Evolutionary conservation across 495 filamentous ascomycete species (phyloP).

Genomic region (Penicillium cataractarum): DNA sequence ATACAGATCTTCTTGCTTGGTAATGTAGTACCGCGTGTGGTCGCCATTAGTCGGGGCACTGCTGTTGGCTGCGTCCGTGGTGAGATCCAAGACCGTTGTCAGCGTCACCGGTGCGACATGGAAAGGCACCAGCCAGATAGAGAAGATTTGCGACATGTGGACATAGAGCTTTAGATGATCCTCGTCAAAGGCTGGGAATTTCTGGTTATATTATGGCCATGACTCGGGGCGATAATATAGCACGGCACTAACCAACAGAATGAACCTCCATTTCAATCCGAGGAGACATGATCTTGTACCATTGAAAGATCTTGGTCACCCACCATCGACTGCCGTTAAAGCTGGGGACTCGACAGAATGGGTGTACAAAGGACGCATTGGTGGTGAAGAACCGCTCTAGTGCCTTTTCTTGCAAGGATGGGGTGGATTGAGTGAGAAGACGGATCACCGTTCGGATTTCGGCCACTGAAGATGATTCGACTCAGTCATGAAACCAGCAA

Average conservation of each 20-base stretch:
- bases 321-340: conserved; percentile 59
- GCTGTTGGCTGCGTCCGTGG: conserved; percentile 25
- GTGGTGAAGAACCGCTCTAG: conserved; percentile 72
- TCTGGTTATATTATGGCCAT: not conserved
- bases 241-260: conserved; percentile 59
- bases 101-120: conserved; percentile 67
- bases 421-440: conserved; percentile 65
- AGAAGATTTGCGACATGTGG: conserved; percentile 70
- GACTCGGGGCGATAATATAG: not conserved
- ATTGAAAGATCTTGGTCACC: conserved; percentile 73
- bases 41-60: conserved; percentile 31
- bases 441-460: conserved; percentile 68
- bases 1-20: conserved; percentile 79
- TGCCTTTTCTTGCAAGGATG: conserved; percentile 61
- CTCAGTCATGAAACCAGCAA: not conserved
- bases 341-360: conserved; percentile 74
- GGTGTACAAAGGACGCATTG: conserved; percentile 73
- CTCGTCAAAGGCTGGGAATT: conserved; percentile 65
- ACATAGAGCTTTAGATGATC: conserved; percentile 67
- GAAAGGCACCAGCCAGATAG: conserved; percentile 76
- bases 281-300: conserved; percentile 85
- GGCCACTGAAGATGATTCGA: conserved; percentile 30
- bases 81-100: conserved; percentile 72
- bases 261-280: conserved; percentile 69
- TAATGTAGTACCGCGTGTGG: conserved; percentile 64